These are phyloP conservation scores for Neurospora tetraspora DNA, from an alignment of 495 filamentous ascomycete genomes.

Conservation along the genomic window DNA sequence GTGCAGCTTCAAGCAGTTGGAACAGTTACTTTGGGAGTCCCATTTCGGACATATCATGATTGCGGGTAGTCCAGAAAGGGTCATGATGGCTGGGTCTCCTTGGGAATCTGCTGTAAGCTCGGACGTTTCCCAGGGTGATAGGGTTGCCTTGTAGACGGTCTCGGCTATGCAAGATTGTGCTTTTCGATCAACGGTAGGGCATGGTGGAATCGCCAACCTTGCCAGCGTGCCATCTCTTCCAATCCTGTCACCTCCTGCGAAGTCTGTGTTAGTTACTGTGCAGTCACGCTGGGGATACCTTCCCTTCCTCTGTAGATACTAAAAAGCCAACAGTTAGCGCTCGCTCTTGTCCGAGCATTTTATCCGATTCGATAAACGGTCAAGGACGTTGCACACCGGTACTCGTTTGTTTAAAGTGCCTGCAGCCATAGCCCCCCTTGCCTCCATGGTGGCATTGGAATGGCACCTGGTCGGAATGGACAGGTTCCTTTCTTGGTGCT, in stretches of 20 bases:
- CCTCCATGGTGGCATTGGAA: not conserved
- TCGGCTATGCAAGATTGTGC: not conserved
- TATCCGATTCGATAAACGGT: not conserved
- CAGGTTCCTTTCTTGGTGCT: not conserved
- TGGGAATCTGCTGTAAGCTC: not conserved
- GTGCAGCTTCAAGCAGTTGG: not conserved
- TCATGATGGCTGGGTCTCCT: not conserved
- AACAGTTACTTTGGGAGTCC: not conserved
- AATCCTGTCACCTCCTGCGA: not conserved
- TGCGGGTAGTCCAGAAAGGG: not conserved
- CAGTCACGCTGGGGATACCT: not conserved
- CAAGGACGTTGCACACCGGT: not conserved
- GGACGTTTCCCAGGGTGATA: not conserved
- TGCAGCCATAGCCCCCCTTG: not conserved
- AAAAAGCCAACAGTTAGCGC: not conserved
- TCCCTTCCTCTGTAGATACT: not conserved
- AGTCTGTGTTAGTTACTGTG: not conserved
- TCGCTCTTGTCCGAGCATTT: not conserved
- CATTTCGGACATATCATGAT: not conserved
- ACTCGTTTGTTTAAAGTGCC: not conserved
- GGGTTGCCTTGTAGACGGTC: not conserved
- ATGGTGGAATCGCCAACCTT: not conserved
- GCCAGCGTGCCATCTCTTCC: not conserved
- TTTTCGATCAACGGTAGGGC: not conserved
- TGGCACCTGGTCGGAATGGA: not conserved